A percentile compares a stretch with the other conserved stretches of the same genome.
Evolutionary conservation across 768 basidiomycete genomes (phyloP).

Genomic region (Kockovaella imperatae): DNA sequence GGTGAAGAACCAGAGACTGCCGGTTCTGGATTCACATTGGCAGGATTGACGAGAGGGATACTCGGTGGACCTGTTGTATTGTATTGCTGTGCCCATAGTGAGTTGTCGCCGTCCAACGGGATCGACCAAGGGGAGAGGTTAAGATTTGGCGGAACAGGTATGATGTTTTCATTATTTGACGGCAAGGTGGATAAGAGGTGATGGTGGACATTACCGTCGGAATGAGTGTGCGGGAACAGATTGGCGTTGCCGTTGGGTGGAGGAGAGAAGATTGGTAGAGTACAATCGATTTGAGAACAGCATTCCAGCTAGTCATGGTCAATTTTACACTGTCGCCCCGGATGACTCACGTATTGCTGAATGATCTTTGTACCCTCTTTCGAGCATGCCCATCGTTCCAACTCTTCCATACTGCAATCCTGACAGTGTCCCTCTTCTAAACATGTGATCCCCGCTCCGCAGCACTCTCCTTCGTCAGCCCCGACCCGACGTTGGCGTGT

Average conservation of each 20-base stretch:
- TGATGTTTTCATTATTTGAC: neutral
- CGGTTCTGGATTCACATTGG: neutral
- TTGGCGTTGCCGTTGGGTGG: neutral
- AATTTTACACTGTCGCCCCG: neutral
- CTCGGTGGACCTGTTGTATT: conserved; percentile 4
- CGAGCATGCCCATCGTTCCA: conserved; percentile 32
- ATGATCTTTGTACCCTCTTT: conserved; percentile 37
- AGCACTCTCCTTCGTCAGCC: neutral
- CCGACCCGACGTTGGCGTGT: too few species aligned
- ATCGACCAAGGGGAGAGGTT: neutral
- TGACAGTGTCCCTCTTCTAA: neutral
- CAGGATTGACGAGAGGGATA: neutral
- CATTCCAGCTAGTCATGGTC: conserved; percentile 17
- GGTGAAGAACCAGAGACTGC: neutral
- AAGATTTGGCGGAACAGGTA: neutral
- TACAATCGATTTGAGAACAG: conserved; percentile 27
- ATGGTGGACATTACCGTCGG: neutral
- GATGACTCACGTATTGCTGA: conserved; percentile 30
- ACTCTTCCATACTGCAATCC: conserved; percentile 10
- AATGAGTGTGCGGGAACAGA: neutral
- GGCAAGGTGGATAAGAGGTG: neutral
- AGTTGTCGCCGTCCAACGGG: too few species aligned
- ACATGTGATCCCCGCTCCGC: neutral
- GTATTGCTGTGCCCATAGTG: too few species aligned
- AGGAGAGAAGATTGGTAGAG: conserved; percentile 19